phyloP scores from a whole-genome alignment of 495 filamentous ascomycete species.

The Pyrenula massariospora region DNA sequence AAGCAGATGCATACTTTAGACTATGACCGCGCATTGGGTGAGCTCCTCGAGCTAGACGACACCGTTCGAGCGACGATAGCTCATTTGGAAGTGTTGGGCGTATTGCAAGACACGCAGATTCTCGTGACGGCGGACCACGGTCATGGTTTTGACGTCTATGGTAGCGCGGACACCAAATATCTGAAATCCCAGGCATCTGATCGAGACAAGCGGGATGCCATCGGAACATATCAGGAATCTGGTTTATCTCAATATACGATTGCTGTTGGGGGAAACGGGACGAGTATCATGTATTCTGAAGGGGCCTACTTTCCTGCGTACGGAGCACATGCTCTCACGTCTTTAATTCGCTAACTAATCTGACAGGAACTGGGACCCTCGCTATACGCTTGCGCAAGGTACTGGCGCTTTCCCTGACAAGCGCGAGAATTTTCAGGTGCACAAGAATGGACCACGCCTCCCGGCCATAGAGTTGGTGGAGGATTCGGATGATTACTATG shows the following conservation, averaged over 20 bases:
- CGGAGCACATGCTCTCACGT: too few species aligned
- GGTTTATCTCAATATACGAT: conserved; percentile 59
- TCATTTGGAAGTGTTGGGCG: conserved; percentile 41
- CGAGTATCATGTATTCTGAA: conserved; percentile 39
- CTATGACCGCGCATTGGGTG: conserved; percentile 64
- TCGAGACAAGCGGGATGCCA: conserved; percentile 52
- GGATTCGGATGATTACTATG: conserved; percentile 44
- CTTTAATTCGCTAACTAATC: too few species aligned
- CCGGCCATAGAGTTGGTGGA: too few species aligned
- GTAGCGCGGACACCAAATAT: conserved; percentile 45
- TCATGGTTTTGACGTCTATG: conserved; percentile 60
- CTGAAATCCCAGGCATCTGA: conserved; percentile 43
- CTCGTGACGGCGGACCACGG: conserved; percentile 68
- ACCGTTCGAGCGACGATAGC: conserved; percentile 55
- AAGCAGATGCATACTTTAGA: conserved; percentile 71
- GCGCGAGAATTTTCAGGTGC: conserved; percentile 54
- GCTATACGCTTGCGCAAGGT: conserved; percentile 59
- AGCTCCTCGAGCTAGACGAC: conserved; percentile 66
- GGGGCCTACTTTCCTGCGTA: conserved; percentile 55
- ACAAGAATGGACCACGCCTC: conserved; percentile 39
- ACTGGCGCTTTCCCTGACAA: conserved; percentile 53
- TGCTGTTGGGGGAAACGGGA: conserved; percentile 19
- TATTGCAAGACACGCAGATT: conserved; percentile 54
- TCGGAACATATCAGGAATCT: conserved; percentile 54
- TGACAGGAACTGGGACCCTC: conserved; percentile 72